Percentiles rank a stretch among this genome's conserved stretches.
phyloP scores from a whole-genome alignment of 139 green algal species.

The Spirogloea muscicola region DNA sequence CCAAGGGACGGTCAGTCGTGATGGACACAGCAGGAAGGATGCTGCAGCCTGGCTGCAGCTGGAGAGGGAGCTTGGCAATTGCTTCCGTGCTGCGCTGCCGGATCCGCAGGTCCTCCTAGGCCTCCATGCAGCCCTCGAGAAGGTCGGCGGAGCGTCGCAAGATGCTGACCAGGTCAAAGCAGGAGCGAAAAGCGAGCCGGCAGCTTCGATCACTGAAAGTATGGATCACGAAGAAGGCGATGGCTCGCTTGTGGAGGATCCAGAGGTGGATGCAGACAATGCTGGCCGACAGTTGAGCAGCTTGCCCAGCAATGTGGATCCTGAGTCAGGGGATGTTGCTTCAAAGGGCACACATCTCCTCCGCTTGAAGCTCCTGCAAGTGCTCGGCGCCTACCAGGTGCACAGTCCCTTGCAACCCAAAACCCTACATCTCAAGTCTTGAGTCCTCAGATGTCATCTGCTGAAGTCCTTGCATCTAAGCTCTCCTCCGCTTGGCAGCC shows the following conservation, averaged over 20 bases:
- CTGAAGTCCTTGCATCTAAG: too few relatives aligned
- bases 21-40: neutral
- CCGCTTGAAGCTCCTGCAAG: too few relatives aligned
- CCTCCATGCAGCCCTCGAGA: neutral
- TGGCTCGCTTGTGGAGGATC: neutral
- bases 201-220: neutral
- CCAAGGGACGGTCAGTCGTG: neutral
- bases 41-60: neutral
- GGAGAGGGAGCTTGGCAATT: neutral
- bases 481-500: too few relatives aligned
- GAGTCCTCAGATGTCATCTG: too few relatives aligned
- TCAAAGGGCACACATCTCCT: too few relatives aligned
- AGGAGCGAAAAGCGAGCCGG: neutral
- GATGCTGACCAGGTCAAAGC: neutral
- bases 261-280: neutral
- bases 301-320: neutral
- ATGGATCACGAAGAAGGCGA: neutral
- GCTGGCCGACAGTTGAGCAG: neutral
- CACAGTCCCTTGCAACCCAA: too few relatives aligned
- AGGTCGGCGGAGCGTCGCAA: neutral
- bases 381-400: too few relatives aligned
- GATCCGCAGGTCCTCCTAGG: neutral
- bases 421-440: too few relatives aligned
- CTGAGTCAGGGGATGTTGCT: neutral
- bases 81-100: neutral